These are phyloP conservation scores for Simmondsia chinensis DNA, from an alignment of 148 eudicot genomes.

Conservation along the genomic window DNA sequence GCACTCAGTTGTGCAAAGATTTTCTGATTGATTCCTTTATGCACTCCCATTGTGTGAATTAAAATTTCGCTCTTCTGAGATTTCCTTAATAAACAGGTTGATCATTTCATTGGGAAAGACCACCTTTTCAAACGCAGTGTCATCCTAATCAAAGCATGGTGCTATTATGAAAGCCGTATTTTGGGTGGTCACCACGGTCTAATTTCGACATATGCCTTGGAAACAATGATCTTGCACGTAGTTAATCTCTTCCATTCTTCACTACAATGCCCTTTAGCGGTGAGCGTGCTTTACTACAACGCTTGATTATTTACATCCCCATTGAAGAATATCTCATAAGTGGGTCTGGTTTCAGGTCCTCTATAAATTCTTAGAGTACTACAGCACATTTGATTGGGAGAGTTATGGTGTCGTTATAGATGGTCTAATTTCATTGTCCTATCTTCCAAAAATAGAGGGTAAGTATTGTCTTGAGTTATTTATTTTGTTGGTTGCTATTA, in stretches of 20 bases:
- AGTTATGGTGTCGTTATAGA: conserved; percentile 24
- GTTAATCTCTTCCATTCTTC: conserved; percentile 31
- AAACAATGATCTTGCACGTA: conserved; percentile 37
- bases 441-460: conserved; percentile 37
- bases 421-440: conserved; percentile 28
- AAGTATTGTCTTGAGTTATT: not conserved
- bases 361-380: conserved; percentile 36
- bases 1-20: no score
- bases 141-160: conserved; percentile 54
- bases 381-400: conserved; percentile 44
- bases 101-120: conserved; percentile 31
- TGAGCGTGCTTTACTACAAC: conserved; percentile 17
- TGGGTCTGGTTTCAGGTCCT: conserved; percentile 27
- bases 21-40: not conserved
- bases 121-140: conserved; percentile 53
- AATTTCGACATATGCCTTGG: conserved; percentile 53
- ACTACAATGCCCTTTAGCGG: conserved; percentile 32
- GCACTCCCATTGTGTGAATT: not conserved
- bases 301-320: not conserved
- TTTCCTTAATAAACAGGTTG: conserved; percentile 21
- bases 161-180: conserved; percentile 48
- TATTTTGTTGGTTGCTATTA: not conserved
- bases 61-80: not conserved
- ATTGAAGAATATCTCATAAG: conserved; percentile 1
- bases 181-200: conserved; percentile 48